Evolutionary conservation across 495 filamentous ascomycete genomes (phyloP), one percentile per base, ranked within the genome.

Genomic region (Penicillium daleae): DNA sequence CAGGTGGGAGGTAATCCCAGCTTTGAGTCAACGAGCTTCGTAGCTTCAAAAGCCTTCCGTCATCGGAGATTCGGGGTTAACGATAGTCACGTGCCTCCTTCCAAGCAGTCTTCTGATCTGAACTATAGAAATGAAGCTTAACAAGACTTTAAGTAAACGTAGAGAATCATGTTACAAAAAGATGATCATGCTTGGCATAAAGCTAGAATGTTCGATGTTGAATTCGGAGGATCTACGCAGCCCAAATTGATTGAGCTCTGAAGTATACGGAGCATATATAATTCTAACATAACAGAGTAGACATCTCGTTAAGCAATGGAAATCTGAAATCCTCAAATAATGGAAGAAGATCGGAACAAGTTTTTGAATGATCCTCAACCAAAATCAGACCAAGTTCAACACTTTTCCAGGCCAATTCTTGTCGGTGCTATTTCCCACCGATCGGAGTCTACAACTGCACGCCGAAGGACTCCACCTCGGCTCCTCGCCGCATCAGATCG

Each of bases 31-130:
- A 37, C 2, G 15, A 35, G 51, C 29, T 35, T 54, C 51, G 15
- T 13, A 54, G 31, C 29, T 37, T 54, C 51, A 22, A 54, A 54
- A 35, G 51, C 15, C 31, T 22, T 37, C 31, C 31, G 51, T 37
- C 51, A 54, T 54, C 51, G 51, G 51, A 54, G n/a, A 54, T 59
- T 52, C 48, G 57, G 40, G 32, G 54, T 42, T 59, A 37, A 49
- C 6, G 13, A 3, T 17, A 17, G 57, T 59, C 57, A 59, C 57
- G 57, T 59, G 57, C 12, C 15, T 9, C 5, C 17, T 35, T 21
- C 6, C 29, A 21, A 5, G 8, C 44, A 6, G 6, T 49, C 22
- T 21, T 17, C 0, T 37, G 7, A n/a, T 10, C 5, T 19, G 12
- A 24, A 35, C 40, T 46, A 22, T 0, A 6, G 4, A 29, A 17